These are phyloP conservation scores for Fusarium fujikuroi DNA, from an alignment of 2,329 filamentous ascomycete species.

Conservation along the genomic window DNA sequence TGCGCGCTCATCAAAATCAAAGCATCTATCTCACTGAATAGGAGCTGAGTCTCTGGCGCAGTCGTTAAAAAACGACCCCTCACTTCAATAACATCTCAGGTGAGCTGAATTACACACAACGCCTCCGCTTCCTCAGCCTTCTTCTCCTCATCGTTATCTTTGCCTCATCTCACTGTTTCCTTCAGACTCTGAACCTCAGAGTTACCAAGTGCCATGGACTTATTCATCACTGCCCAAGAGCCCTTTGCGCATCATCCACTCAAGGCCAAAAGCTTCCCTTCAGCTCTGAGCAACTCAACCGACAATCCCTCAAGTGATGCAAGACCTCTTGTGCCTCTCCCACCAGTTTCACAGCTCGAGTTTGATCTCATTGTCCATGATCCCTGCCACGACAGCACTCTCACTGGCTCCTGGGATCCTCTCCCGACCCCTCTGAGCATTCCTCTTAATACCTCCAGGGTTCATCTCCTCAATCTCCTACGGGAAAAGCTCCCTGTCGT, in stretches of 20 bases:
- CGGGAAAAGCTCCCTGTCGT: conserved; percentile 33
- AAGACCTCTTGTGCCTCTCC: background rate
- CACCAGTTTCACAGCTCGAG: conserved; percentile 23
- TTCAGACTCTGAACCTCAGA: background rate
- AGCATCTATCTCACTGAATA: background rate
- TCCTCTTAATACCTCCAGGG: conserved; percentile 33
- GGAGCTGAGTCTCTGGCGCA: background rate
- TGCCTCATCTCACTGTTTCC: background rate
- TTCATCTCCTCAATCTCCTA: conserved; percentile 41
- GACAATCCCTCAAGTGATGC: conserved; percentile 12
- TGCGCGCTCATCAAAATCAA: background rate
- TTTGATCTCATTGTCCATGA: conserved; percentile 43
- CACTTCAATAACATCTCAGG: background rate
- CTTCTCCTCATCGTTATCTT: background rate
- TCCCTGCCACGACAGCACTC: conserved; percentile 35
- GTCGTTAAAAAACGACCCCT: background rate
- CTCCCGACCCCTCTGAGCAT: conserved; percentile 30
- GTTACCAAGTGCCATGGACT: conserved; percentile 29
- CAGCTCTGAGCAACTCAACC: conserved; percentile 1
- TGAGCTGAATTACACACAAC: background rate
- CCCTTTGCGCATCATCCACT: conserved; percentile 37
- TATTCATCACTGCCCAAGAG: conserved; percentile 44
- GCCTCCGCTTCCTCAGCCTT: background rate
- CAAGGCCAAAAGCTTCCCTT: conserved; percentile 34
- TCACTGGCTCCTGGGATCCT: conserved; percentile 43